phyloP scores from a whole-genome alignment of 2,329 filamentous ascomycete genomes.

The Botrytis squamosa region DNA sequence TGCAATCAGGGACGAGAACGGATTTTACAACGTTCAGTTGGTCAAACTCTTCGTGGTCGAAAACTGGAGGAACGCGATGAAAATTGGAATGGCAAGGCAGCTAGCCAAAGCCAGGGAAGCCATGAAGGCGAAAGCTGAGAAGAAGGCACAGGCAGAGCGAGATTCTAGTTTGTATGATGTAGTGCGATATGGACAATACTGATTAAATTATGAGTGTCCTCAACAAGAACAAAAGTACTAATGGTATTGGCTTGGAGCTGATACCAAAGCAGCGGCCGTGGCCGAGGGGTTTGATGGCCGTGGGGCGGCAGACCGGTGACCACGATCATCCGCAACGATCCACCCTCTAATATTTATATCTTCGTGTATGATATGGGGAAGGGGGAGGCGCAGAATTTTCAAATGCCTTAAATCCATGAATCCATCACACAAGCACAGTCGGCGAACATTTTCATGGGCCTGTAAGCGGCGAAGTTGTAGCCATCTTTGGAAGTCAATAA shows the following conservation, averaged over 20 bases:
- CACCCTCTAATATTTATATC: not conserved
- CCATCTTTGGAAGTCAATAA: not conserved
- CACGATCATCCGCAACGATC: not conserved
- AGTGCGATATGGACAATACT: not conserved
- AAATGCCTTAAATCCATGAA: not conserved
- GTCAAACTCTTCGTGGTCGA: constrained; percentile 46
- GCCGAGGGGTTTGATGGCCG: not conserved
- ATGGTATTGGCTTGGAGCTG: not conserved
- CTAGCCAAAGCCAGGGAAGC: constrained; percentile 21
- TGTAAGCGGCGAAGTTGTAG: not conserved
- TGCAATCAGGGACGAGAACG: constrained; percentile 41
- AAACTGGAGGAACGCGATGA: constrained; percentile 43
- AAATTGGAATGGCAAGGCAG: constrained; percentile 39
- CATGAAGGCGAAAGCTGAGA: constrained; percentile 28
- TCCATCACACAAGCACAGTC: not conserved
- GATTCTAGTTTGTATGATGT: not conserved
- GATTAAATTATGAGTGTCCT: not conserved
- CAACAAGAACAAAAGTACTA: not conserved
- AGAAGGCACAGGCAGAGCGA: constrained; percentile 21
- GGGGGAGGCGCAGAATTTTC: not conserved
- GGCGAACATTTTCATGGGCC: not conserved
- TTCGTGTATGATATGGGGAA: not conserved
- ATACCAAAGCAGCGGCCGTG: not conserved
- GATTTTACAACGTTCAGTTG: constrained; percentile 46
- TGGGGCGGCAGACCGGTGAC: not conserved